Evolutionary conservation across 2,329 filamentous ascomycete species (phyloP), one percentile per base, ranked within the genome.

Genomic region (Botrytis porri): DNA sequence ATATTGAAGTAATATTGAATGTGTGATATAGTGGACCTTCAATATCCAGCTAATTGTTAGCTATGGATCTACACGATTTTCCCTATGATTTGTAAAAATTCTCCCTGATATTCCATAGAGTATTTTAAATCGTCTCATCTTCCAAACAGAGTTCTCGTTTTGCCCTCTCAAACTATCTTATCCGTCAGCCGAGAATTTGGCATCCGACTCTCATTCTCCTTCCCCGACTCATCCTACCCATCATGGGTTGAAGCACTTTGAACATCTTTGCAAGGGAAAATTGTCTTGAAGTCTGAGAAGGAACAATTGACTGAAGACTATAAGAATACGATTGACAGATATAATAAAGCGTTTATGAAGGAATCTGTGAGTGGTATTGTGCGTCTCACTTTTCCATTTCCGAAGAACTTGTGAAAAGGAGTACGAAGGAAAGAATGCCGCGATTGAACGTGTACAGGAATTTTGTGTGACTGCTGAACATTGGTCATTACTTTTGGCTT

Each of bases 41-140:
- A 57, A 29, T 14, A 9, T 3, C 29, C 51, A n/a, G 51, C n/a
- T 57, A 29, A 57, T 29, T 57, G 14, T 57, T 57, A 4, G 14
- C 16, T 29, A 29, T 18, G 6, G 14, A 29, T 57, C 51, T 29
- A 29, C 6, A 29, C 6, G 14, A 3, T 29, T 54, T 29, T 29
- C 51, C 2, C 3, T 14, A 54, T 54, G 12, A 18, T 5, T 54
- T 54, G 14, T n/a, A 54, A 29, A 16, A 54, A 29, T n/a, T 54
- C n/a, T 16, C 7, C n/a, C n/a, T 29, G 0, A 18, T 54, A 57
- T 8, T 7, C 6, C n/a, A 29, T 18, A 1, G 2, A 8, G 6
- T 51, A 29, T 5, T 18, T 18, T 29, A 1, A 5, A 57, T 12
- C 12, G 14, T 57, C 12, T 9, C 14, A 29, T 29, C 25, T 29